Base-by-base conservation (phyloP, 2,329 filamentous ascomycete genomes). In the Colletotrichum eleusines region DNA sequence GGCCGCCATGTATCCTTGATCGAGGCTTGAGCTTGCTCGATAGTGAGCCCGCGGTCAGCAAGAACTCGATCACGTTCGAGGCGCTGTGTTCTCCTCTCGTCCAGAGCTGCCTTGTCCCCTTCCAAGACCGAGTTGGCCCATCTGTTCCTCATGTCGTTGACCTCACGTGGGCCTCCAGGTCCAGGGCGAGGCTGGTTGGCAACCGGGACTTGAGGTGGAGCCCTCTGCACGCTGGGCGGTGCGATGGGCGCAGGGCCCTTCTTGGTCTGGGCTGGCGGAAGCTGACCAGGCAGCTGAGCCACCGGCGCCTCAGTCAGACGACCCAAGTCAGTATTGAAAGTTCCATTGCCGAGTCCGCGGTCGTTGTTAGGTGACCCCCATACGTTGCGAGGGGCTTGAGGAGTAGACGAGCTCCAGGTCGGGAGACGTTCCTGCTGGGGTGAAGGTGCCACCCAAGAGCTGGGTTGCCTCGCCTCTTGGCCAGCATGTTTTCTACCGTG, bases 311-410 rank as follows among this genome's bases (percentile, higher is more conserved):
- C 82, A 16, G 86, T 80, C 23, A 85, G 78, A 54, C 84, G 83
- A 35, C 85, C 86, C 62, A 91, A 84, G 74, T 90, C 88, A 16
- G 88, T 85, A 67, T 88, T 89, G 76, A 95, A 95, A 0, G 92
- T 94, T 53, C 92, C 92, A 78, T 95, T 95, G 4, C 92, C 92
- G 26, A 95, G 89, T 14, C 89, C 90, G 64, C 90, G 87, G 74
- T 93, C 90, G 75, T 88, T 91, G 65, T 89, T 89, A n/a, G 90
- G 91, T 53, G 91, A 89, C 23, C 90, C 92, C 92, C 92, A 95
- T 23, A 94, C 91, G 76, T 91, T 93, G 58, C 87, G 84, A 16
- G 84, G 79, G 14, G 82, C 73, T 54, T 83, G 81, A 58, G 85
- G 86, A 46, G 81, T 77, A 26, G 78, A 77, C 35, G 81, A 76